phyloP scores from a whole-genome alignment of 2,329 filamentous ascomycete species.

The Aspergillus sp. region DNA sequence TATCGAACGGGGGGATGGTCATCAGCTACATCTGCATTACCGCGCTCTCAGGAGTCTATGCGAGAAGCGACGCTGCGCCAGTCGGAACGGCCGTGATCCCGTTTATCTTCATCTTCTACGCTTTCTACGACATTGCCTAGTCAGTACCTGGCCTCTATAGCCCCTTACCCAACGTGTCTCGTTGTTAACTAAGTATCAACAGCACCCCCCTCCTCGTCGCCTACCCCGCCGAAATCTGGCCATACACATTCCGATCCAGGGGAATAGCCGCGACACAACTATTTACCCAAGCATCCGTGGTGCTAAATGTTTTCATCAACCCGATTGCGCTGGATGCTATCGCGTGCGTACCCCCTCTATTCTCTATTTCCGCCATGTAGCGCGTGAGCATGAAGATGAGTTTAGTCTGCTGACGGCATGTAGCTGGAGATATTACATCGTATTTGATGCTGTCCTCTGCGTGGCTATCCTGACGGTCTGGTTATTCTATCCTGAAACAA shows the following conservation, averaged over 20 bases:
- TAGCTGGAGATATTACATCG: slow-evolving; percentile 20
- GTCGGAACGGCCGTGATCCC: background rate
- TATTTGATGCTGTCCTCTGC: slow-evolving; percentile 30
- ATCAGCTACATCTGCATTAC: background rate
- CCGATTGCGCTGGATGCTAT: slow-evolving; percentile 23
- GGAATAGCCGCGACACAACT: slow-evolving; percentile 29
- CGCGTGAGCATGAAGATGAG: too few relatives aligned
- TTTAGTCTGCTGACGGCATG: too few relatives aligned
- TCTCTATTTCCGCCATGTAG: too few relatives aligned
- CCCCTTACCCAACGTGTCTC: too few relatives aligned
- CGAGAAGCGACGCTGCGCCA: background rate
- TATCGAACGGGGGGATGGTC: background rate
- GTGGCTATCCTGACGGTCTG: slow-evolving; percentile 33
- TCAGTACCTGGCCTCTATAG: too few relatives aligned
- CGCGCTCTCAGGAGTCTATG: background rate
- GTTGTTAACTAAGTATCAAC: too few relatives aligned
- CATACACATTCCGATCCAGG: slow-evolving; percentile 38
- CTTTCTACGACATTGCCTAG: slow-evolving; percentile 31
- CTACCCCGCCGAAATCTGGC: slow-evolving; percentile 34
- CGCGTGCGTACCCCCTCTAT: background rate
- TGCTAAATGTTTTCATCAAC: slow-evolving; percentile 20
- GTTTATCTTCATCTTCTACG: slow-evolving; percentile 30
- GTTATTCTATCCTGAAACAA: slow-evolving; percentile 55
- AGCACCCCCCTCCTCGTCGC: slow-evolving; percentile 21
- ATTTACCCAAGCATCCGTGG: background rate